Base-by-base conservation (phyloP, 2,329 filamentous ascomycete genomes). In the Mariannaea sp. region DNA sequence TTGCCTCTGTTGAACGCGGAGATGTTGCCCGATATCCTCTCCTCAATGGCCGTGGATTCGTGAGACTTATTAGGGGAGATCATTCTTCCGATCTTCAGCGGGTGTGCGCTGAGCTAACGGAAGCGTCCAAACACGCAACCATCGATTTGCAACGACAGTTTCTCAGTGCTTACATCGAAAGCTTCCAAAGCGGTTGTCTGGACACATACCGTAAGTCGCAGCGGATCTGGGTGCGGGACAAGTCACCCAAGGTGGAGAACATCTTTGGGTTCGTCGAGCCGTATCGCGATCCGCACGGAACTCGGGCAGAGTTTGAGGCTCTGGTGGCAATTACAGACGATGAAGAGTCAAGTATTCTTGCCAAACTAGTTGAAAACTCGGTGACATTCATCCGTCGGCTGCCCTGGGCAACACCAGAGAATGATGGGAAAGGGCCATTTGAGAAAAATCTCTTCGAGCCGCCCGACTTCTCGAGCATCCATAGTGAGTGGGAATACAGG, bases 381-480 rank as follows among this genome's bases (percentile, higher is more conserved):
- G 79, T 82, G 20, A 76, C 75, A 47, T 85, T 88, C 70, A 90
- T 91, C 41, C 80, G 82, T 2, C 81, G 83, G 47, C 73, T 90
- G 2, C 87, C 87, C 1, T 91, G 87, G 88, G 74, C 78, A 8
- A 75, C 76, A 3, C 7, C 53, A 4, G 66, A 69, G 8, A 73
- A 72, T 53, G 63, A 68, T 36, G 70, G 70, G 0, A 77, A 73
- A 52, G 75, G 75, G 7, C 81, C 82, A 0, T 91, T 90, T 65
- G 88, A 91, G 69, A 90, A 89, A 65, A 82, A 84, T 64, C 81
- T 83, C 46, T 91, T 91, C 67, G 75, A 88, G 10, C 82, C 83
- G 30, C 88, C 88, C 0, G 87, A 90, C 67, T 90, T 91, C 68
- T 87, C 87, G 1, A 87, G 82, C 10, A 75, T 91, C 4, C 87